Conservation (phyloP, 2,329 filamentous ascomycete genomes). For the Plenodomus tracheiphilus region DNA sequence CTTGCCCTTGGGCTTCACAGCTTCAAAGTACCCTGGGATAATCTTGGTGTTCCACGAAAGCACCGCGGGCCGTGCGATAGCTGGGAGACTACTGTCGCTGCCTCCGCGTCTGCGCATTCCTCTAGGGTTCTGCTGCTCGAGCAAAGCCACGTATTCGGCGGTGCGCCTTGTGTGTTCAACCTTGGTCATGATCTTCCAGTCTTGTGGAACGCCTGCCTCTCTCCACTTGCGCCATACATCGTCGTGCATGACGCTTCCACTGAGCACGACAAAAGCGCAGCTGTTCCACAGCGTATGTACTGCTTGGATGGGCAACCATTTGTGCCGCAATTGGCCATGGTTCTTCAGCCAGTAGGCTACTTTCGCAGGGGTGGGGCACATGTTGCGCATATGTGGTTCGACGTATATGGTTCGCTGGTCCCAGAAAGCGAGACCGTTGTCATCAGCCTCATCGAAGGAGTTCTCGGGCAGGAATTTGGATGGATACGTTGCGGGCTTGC, state of each 20-base stretch:
- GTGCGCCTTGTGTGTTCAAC: conserved; percentile 38
- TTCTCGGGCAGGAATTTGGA: conserved; percentile 31
- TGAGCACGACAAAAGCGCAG: conserved; percentile 41
- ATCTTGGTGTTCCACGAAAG: conserved; percentile 11
- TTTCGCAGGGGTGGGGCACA: conserved; percentile 36
- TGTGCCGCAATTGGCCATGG: conserved; percentile 31
- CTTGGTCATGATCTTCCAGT: conserved; percentile 44
- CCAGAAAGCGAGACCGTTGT: conserved; percentile 40
- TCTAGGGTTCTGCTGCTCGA: conserved; percentile 24
- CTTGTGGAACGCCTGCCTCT: conserved; percentile 25
- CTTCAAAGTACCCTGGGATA: conserved; percentile 2
- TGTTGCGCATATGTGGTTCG: conserved; percentile 37
- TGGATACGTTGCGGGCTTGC: conserved; percentile 34
- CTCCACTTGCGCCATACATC: conserved; percentile 38
- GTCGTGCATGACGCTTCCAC: conserved; percentile 36
- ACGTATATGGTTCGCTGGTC: conserved; percentile 44
- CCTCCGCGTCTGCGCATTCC: conserved; percentile 16
- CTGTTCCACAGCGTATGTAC: conserved; percentile 36
- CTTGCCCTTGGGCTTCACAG: conserved; percentile 14
- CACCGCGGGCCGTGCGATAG: conserved; percentile 22
- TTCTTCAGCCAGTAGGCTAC: conserved; percentile 37
- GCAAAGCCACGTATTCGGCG: conserved; percentile 33
- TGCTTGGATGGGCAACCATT: conserved; percentile 42
- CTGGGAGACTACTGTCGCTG: conserved; percentile 13
- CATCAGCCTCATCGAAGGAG: conserved; percentile 28